A percentile compares a stretch with the other conserved stretches of the same genome.
Evolutionary conservation across 2,329 filamentous ascomycete species (phyloP).

Genomic region (Remersonia thermophila): DNA sequence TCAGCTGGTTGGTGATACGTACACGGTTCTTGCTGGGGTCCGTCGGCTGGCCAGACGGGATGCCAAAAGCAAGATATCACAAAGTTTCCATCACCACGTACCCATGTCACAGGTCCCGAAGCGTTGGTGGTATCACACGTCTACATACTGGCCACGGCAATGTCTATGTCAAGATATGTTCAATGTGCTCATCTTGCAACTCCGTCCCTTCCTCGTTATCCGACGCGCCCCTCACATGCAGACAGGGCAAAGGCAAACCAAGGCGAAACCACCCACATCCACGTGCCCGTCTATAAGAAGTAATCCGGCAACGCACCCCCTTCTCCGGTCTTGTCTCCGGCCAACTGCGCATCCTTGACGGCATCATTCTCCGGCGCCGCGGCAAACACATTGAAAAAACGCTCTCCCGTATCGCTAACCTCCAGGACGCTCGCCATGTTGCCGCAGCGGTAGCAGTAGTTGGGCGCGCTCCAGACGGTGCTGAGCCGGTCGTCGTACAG

Average conservation of each 20-base stretch:
- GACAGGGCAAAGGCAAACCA: neutral
- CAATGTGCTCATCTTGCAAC: too few species aligned
- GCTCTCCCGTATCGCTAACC: conserved; percentile 82
- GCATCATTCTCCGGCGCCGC: conserved; percentile 91
- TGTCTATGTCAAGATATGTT: too few species aligned
- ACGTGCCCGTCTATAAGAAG: conserved; percentile 49
- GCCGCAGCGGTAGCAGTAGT: conserved; percentile 89
- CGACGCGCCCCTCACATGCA: too few species aligned
- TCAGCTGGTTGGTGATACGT: too few species aligned
- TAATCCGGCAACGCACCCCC: conserved; percentile 55
- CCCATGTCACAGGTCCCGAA: neutral
- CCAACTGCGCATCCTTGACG: conserved; percentile 72
- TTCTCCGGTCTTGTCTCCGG: conserved; percentile 61
- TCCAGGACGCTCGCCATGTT: conserved; percentile 96
- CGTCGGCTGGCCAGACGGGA: too few species aligned
- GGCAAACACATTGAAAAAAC: conserved; percentile 96
- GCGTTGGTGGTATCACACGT: neutral
- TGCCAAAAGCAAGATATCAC: too few species aligned
- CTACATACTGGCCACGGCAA: too few species aligned
- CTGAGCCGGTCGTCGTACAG: conserved; percentile 89
- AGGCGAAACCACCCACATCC: neutral
- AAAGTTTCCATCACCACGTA: too few species aligned
- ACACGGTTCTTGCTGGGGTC: too few species aligned
- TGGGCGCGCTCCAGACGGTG: conserved; percentile 96
- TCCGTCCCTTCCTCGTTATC: too few species aligned